phyloP scores from a whole-genome alignment of 352 stramenopile genomes.

The Globisporangium lucens region DNA sequence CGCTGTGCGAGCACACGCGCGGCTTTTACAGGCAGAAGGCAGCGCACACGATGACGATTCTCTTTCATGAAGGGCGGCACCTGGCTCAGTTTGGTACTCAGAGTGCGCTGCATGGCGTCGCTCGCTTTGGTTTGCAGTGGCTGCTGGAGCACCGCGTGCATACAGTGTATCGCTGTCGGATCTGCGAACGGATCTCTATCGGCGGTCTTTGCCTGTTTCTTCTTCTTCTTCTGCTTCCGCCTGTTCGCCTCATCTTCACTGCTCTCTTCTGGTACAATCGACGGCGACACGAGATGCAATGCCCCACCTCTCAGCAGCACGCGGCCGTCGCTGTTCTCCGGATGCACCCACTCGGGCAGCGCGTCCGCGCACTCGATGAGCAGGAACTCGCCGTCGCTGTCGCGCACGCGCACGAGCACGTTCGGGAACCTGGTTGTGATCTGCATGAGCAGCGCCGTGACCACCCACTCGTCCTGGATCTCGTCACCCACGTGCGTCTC shows the following conservation, averaged over 20 bases:
- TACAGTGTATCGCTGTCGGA: neutral
- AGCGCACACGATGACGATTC: constrained; percentile 51
- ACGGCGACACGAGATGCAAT: constrained; percentile 44
- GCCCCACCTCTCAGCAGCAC: constrained; percentile 44
- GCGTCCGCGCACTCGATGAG: constrained; percentile 73
- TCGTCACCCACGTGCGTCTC: constrained; percentile 47
- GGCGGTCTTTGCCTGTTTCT: neutral
- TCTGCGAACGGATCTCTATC: neutral
- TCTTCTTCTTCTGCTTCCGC: neutral
- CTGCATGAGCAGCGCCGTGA: constrained; percentile 44
- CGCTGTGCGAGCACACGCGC: constrained; percentile 29
- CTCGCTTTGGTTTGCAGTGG: constrained; percentile 22
- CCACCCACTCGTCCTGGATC: constrained; percentile 72
- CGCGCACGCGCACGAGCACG: constrained; percentile 36
- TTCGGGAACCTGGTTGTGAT: constrained; percentile 32
- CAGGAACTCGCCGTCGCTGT: constrained; percentile 72
- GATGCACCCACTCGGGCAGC: constrained; percentile 63
- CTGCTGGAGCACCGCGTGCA: constrained; percentile 12
- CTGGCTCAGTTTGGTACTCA: constrained; percentile 36
- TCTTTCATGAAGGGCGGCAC: constrained; percentile 38
- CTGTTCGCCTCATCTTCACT: neutral
- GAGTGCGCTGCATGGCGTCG: constrained; percentile 36
- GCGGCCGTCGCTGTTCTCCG: constrained; percentile 45
- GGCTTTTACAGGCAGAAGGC: constrained; percentile 35
- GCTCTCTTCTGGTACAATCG: constrained; percentile 23